Conservation (phyloP, 2,329 filamentous ascomycete genomes). For the Neocucurbitaria cava region DNA sequence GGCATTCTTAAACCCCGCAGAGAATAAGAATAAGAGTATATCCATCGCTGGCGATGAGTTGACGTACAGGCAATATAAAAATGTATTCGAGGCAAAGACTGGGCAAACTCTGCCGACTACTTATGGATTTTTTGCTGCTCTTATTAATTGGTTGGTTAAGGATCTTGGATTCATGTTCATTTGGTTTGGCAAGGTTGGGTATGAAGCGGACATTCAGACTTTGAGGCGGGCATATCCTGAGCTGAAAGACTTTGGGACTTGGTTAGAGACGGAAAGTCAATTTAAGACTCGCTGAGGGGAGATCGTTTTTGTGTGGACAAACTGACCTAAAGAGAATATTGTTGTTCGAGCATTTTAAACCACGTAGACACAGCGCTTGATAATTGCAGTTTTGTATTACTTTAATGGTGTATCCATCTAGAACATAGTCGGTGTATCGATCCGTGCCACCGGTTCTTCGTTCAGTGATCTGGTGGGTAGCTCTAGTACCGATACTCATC, state of each 20-base stretch:
- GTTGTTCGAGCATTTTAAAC: too few species aligned
- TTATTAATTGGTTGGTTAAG: constrained; percentile 43
- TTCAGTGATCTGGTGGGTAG: too few species aligned
- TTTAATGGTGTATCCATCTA: too few species aligned
- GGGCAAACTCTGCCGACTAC: constrained; percentile 52
- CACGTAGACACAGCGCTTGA: too few species aligned
- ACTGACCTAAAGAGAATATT: too few species aligned
- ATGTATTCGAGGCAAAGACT: constrained; percentile 53
- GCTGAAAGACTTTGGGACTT: constrained; percentile 54
- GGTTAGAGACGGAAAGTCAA: constrained; percentile 54
- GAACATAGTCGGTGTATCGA: too few species aligned
- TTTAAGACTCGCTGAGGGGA: background rate
- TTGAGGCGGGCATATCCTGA: constrained; percentile 51
- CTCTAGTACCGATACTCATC: too few species aligned
- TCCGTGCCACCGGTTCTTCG: too few species aligned
- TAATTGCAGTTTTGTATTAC: too few species aligned
- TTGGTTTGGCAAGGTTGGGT: constrained; percentile 57
- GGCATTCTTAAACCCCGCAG: constrained; percentile 51
- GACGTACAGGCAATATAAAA: constrained; percentile 48
- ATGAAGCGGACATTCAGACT: constrained; percentile 51
- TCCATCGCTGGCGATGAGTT: constrained; percentile 60
- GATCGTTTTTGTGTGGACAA: too few species aligned
- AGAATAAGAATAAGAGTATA: constrained; percentile 51
- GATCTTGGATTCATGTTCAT: constrained; percentile 53
- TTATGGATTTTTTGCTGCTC: constrained; percentile 44